A percentile compares a stretch with the other conserved stretches of the same genome.
These are phyloP conservation scores for Candida nonsorbophila DNA, from an alignment of 805 yeast species.

Conservation along the genomic window DNA sequence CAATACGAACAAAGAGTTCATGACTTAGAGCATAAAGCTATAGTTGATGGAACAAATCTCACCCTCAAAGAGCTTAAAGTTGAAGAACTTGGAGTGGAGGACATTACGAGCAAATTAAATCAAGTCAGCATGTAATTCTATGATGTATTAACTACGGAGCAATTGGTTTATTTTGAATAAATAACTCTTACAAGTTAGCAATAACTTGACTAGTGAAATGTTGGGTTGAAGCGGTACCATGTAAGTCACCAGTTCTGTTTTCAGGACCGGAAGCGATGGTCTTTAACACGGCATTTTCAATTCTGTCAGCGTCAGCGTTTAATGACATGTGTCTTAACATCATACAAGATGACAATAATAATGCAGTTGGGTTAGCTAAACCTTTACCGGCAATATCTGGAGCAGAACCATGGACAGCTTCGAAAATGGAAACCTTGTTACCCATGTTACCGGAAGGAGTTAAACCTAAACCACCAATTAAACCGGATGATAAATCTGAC, in stretches of 20 bases:
- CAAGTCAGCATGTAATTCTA: no score
- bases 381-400: conserved; percentile 99
- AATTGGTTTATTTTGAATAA: no score
- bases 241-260: conserved; percentile 94
- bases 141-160: no score
- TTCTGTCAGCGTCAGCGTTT: conserved; percentile 71
- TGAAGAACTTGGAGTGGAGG: background rate
- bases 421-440: conserved; percentile 94
- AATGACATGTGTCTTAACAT: conserved; percentile 99
- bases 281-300: conserved; percentile 79
- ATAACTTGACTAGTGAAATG: conserved; percentile 93
- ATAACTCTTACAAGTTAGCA: conserved; percentile 55
- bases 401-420: conserved; percentile 99
- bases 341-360: conserved; percentile 93
- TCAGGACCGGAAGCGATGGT: conserved; percentile 95
- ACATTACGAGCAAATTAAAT: conserved; percentile 1
- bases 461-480: conserved; percentile 97
- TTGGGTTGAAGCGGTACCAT: conserved; percentile 83
- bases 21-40: conserved; percentile 78
- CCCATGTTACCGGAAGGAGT: conserved; percentile 99
- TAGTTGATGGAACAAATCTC: conserved; percentile 81
- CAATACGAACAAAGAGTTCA: conserved; percentile 82
- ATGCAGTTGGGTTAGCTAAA: conserved; percentile 97
- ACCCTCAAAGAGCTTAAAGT: conserved; percentile 38
- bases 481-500: conserved; percentile 96